A percentile compares a stretch with the other conserved stretches of the same genome.
Conservation (phyloP, 208 protist genomes). For the Trypanosoma scelopori region DNA sequence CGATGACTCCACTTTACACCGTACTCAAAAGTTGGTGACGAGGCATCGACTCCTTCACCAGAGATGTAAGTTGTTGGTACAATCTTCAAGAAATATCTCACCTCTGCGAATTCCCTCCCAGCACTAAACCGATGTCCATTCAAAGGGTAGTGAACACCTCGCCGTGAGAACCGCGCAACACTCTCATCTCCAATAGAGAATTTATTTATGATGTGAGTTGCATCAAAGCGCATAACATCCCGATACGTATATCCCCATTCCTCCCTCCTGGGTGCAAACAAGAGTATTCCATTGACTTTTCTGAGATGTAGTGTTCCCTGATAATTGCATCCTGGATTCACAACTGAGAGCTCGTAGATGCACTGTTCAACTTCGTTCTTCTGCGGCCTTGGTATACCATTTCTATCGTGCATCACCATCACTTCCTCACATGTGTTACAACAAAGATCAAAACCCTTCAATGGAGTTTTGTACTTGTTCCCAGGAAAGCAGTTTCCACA, state of each 20-base stretch:
- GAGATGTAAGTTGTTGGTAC: slow-evolving; percentile 67
- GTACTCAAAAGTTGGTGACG: slow-evolving; percentile 64
- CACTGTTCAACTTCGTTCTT: slow-evolving; percentile 61
- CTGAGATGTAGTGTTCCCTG: slow-evolving; percentile 68
- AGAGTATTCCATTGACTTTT: slow-evolving; percentile 79
- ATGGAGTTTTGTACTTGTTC: slow-evolving; percentile 4
- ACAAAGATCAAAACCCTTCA: slow-evolving; percentile 27
- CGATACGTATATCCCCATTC: slow-evolving; percentile 30
- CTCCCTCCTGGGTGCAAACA: slow-evolving; percentile 58
- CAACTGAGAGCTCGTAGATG: slow-evolving; percentile 43
- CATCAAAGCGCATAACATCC: slow-evolving; percentile 58
- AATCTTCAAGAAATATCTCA: slow-evolving; percentile 61
- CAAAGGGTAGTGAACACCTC: slow-evolving; percentile 43
- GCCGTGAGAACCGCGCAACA: slow-evolving; percentile 62
- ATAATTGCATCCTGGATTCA: slow-evolving; percentile 72
- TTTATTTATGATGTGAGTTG: slow-evolving; percentile 65
- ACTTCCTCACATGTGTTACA: slow-evolving; percentile 79
- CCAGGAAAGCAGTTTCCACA: slow-evolving; percentile 53
- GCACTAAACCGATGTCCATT: slow-evolving; percentile 34
- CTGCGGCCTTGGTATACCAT: slow-evolving; percentile 25
- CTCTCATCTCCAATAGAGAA: slow-evolving; percentile 61
- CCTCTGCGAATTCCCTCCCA: slow-evolving; percentile 29
- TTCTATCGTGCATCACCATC: slow-evolving; percentile 27
- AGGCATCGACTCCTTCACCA: slow-evolving; percentile 13
- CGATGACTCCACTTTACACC: slow-evolving; percentile 51